These are phyloP conservation scores for Nicotiana otophora DNA, from an alignment of 257 asterid genomes.

Conservation along the genomic window DNA sequence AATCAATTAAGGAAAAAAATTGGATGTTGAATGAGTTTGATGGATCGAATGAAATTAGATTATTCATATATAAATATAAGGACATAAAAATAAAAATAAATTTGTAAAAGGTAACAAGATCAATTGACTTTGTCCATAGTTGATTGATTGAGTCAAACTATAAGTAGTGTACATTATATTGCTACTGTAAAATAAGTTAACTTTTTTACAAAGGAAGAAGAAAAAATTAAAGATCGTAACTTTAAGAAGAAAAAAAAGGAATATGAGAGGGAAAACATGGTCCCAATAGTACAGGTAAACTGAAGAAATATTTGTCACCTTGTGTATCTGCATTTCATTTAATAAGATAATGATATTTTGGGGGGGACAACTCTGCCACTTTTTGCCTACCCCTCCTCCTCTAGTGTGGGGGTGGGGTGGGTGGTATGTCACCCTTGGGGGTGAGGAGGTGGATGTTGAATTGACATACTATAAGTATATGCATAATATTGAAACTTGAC, in stretches of 20 bases:
- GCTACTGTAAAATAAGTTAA: too few relatives aligned
- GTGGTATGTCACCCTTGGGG: too few relatives aligned
- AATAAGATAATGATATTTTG: constrained; percentile 1
- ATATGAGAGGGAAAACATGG: background rate
- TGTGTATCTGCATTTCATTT: constrained; percentile 7
- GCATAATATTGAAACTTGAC: constrained; percentile 8
- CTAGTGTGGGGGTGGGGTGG: background rate
- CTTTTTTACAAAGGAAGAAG: background rate
- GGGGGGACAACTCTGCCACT: background rate
- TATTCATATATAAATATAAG: too few relatives aligned
- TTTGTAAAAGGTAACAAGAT: too few relatives aligned
- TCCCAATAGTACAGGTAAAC: background rate
- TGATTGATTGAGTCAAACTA: too few relatives aligned
- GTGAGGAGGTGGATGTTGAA: background rate
- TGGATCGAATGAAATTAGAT: too few relatives aligned
- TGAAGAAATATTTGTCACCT: background rate
- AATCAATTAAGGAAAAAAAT: too few relatives aligned
- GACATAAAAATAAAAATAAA: too few relatives aligned
- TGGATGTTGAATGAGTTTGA: too few relatives aligned
- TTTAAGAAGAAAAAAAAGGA: background rate
- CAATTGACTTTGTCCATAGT: too few relatives aligned
- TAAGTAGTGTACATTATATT: too few relatives aligned
- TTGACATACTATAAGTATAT: background rate
- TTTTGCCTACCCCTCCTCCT: background rate
- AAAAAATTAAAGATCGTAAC: background rate